A percentile compares a stretch with the other conserved stretches of the same genome.
phyloP scores from a whole-genome alignment of 495 filamentous ascomycete genomes.

The Annulohypoxylon bovei region DNA sequence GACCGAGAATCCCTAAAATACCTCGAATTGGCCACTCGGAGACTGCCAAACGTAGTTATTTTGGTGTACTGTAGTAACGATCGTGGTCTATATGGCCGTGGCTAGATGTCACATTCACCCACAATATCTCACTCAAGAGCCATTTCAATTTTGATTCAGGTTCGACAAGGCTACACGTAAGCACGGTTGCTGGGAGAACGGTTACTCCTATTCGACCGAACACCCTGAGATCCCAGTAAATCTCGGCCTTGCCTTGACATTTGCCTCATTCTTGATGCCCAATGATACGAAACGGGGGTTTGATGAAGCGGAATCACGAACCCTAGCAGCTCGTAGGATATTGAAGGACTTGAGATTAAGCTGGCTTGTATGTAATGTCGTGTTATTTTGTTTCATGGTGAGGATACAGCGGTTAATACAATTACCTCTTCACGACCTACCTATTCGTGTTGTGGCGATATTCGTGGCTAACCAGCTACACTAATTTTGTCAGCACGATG shows the following conservation, averaged over 20 bases:
- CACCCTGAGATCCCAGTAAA: background rate
- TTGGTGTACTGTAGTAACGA: background rate
- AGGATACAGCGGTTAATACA: conserved; percentile 7
- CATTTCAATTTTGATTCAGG: conserved; percentile 14
- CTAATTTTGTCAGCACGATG: conserved; percentile 18
- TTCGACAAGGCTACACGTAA: conserved; percentile 10
- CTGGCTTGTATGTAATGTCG: background rate
- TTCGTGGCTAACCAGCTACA: conserved; percentile 18
- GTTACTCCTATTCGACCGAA: conserved; percentile 18
- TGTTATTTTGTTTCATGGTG: conserved; percentile 15
- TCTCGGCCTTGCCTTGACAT: conserved; percentile 11
- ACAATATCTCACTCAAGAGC: conserved; percentile 7
- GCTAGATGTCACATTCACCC: conserved; percentile 15
- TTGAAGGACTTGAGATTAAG: conserved; percentile 9
- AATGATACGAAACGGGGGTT: conserved; percentile 15
- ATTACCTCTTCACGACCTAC: background rate
- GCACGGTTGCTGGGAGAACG: conserved; percentile 8
- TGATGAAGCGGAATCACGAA: conserved; percentile 15
- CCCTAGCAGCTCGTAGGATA: conserved; percentile 8
- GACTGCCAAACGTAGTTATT: background rate
- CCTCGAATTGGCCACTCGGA: conserved; percentile 5
- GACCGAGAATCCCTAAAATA: conserved; percentile 7
- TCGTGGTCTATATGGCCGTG: conserved; percentile 26
- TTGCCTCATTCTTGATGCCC: conserved; percentile 33
- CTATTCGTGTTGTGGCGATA: conserved; percentile 25